Percentiles rank a stretch among this genome's conserved stretches.
Evolutionary conservation across 257 asterid genomes (phyloP).

Genomic region (Ophiorrhiza pumila): DNA sequence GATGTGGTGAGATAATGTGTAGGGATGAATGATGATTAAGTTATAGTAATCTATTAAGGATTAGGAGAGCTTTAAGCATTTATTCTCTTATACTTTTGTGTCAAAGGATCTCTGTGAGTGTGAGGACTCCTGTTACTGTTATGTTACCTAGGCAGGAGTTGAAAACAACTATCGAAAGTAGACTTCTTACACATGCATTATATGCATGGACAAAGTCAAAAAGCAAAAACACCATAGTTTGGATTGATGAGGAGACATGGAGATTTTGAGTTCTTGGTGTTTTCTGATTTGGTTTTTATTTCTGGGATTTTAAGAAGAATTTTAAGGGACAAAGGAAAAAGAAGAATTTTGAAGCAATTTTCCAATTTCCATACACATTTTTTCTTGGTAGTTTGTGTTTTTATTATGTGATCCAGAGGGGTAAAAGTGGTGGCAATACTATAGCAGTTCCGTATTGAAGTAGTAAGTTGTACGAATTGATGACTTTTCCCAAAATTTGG

Average conservation of each 20-base stretch:
- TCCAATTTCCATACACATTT: background rate
- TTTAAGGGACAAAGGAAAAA: too few relatives aligned
- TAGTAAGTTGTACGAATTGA: background rate
- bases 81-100: slow-evolving; percentile 25
- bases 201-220: slow-evolving; percentile 3
- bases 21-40: slow-evolving; percentile 22
- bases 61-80: slow-evolving; percentile 16
- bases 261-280: background rate
- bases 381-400: background rate
- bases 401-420: background rate
- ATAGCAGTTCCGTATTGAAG: background rate
- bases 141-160: slow-evolving; percentile 11
- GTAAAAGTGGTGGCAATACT: background rate
- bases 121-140: slow-evolving; percentile 17
- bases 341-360: too few relatives aligned
- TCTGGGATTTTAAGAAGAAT: too few relatives aligned
- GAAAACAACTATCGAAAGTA: background rate
- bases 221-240: background rate
- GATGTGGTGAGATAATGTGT: background rate
- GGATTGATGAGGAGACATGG: background rate
- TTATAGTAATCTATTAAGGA: slow-evolving; percentile 14
- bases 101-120: slow-evolving; percentile 29
- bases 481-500: background rate
- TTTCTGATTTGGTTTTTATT: background rate
- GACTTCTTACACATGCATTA: slow-evolving; percentile 35